Conservation (phyloP, 441 rosid species). For the Croton setiger region DNA sequence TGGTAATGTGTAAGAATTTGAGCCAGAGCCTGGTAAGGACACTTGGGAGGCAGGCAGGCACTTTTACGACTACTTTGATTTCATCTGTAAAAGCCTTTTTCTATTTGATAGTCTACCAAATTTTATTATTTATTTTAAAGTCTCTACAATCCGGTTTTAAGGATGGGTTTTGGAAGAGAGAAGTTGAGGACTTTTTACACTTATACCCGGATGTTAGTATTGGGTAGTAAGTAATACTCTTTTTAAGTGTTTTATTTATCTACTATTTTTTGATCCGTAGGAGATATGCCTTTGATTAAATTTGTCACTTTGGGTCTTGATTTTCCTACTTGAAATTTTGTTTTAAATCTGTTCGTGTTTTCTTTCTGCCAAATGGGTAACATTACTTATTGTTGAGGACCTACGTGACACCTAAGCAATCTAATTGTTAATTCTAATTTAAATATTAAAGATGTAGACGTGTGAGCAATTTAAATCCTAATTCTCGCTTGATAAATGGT, state of each 20-base stretch:
- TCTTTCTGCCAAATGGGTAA: no score
- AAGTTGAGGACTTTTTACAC: conserved; percentile 1
- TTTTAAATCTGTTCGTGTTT: no score
- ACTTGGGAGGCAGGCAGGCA: conserved; percentile 7
- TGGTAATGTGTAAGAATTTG: conserved; percentile 24
- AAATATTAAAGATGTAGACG: no score
- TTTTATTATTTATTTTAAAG: conserved; percentile 23
- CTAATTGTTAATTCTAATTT: no score
- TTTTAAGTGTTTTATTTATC: background rate
- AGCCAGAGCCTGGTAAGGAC: conserved; percentile 10
- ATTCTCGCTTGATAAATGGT: no score
- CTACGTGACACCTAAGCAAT: no score
- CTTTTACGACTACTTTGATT: background rate
- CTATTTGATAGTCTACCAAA: conserved; percentile 10
- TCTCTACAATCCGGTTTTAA: conserved; percentile 30
- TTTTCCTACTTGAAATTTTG: background rate
- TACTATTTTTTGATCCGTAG: conserved; percentile 1
- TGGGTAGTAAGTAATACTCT: conserved; percentile 14
- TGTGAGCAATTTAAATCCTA: no score
- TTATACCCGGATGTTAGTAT: background rate
- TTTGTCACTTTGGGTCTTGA: conserved; percentile 3
- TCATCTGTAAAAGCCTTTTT: conserved; percentile 18
- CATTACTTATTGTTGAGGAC: no score
- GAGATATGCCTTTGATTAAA: background rate
- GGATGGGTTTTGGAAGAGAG: conserved; percentile 16